Evolutionary conservation across 2,329 filamentous ascomycete genomes (phyloP).

Genomic region (Gnomoniopsis sp.): DNA sequence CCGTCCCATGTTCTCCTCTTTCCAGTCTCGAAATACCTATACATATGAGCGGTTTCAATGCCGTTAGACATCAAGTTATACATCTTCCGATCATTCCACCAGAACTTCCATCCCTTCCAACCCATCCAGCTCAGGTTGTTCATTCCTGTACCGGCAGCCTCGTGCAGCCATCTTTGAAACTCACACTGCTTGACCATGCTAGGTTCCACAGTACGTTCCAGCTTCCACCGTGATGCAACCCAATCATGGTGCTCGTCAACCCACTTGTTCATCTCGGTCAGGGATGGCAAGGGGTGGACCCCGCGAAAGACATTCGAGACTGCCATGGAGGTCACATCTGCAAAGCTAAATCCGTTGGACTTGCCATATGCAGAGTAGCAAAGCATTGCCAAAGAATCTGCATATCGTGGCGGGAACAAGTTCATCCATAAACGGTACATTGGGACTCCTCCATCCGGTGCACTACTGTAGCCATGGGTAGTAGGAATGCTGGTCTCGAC

Average conservation of each 20-base stretch:
- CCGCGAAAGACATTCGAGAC: conserved; percentile 42
- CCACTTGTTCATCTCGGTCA: conserved; percentile 32
- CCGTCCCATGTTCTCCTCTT: conserved; percentile 20
- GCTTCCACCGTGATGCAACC: conserved; percentile 27
- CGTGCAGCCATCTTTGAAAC: conserved; percentile 17
- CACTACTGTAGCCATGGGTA: neutral
- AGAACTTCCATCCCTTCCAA: conserved; percentile 19
- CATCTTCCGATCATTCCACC: conserved; percentile 16
- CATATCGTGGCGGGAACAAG: conserved; percentile 15
- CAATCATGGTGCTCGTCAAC: conserved; percentile 32
- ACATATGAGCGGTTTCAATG: conserved; percentile 19
- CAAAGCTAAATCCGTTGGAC: conserved; percentile 33
- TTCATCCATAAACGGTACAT: conserved; percentile 18
- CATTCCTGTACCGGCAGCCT: conserved; percentile 18
- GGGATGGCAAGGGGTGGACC: conserved; percentile 32
- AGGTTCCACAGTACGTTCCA: conserved; percentile 16
- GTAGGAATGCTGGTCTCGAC: conserved; percentile 14
- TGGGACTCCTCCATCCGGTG: neutral
- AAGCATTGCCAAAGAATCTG: conserved; percentile 40
- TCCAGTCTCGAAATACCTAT: conserved; percentile 18
- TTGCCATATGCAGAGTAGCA: conserved; percentile 31
- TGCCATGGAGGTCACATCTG: conserved; percentile 42
- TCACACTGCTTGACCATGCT: conserved; percentile 17
- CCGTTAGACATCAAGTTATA: conserved; percentile 17
- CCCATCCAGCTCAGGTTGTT: conserved; percentile 16